A percentile compares a stretch with the other conserved stretches of the same genome.
phyloP scores from a whole-genome alignment of 371 early-diverging fungal genomes.

The Mortierella sp. region DNA sequence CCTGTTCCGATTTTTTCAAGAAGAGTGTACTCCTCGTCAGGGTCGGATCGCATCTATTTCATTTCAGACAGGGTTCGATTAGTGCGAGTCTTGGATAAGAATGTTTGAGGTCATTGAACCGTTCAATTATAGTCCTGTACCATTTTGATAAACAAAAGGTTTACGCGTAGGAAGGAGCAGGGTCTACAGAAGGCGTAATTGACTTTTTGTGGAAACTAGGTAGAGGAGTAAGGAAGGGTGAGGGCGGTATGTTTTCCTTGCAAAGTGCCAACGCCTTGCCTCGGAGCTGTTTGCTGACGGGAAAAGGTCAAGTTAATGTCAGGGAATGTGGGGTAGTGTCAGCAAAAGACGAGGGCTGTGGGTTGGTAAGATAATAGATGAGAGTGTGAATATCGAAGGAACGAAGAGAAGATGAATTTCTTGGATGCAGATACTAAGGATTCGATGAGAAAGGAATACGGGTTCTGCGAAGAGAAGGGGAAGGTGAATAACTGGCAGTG shows the following conservation, averaged over 20 bases:
- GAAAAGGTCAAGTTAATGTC: too few relatives aligned
- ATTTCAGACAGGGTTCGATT: neutral
- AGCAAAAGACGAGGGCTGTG: too few relatives aligned
- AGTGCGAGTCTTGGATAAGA: neutral
- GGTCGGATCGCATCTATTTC: constrained; percentile 57
- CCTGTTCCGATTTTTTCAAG: constrained; percentile 65
- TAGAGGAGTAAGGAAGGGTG: neutral
- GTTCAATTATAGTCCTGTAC: neutral
- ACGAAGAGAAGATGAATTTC: neutral
- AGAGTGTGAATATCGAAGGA: neutral
- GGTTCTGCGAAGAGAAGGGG: neutral
- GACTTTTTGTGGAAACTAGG: neutral
- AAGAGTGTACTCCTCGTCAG: constrained; percentile 61
- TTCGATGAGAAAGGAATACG: neutral
- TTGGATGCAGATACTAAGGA: neutral
- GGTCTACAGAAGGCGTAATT: neutral
- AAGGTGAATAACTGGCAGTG: neutral
- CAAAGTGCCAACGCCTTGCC: neutral
- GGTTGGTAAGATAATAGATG: neutral
- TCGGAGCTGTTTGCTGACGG: too few relatives aligned
- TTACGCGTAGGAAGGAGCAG: neutral
- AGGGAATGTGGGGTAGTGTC: neutral
- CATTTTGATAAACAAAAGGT: neutral
- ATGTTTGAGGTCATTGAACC: neutral
- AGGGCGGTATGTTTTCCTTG: neutral